Conservation (phyloP, 2,329 filamentous ascomycete species). For the Fonsecaea erecta region DNA sequence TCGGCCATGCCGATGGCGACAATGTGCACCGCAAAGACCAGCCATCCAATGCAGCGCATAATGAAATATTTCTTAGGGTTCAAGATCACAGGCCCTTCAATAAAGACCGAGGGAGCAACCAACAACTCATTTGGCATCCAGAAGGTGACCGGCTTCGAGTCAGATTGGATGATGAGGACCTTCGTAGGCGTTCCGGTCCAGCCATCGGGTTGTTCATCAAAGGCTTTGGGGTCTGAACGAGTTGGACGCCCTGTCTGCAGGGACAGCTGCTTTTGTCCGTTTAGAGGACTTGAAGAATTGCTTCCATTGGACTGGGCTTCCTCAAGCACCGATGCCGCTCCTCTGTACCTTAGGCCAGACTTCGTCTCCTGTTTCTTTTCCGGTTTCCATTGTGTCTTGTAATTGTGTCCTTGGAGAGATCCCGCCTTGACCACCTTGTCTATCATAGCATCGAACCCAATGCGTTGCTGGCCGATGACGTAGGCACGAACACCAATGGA, state of each 20-base stretch:
- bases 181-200: conserved; percentile 24
- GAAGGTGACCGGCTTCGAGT: conserved; percentile 31
- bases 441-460: conserved; percentile 25
- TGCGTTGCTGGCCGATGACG: conserved; percentile 28
- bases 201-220: background rate
- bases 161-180: conserved; percentile 29
- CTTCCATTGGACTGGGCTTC: conserved; percentile 3
- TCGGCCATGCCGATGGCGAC: conserved; percentile 31
- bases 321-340: background rate
- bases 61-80: conserved; percentile 25
- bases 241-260: background rate
- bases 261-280: background rate
- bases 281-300: conserved; percentile 2
- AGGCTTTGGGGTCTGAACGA: conserved; percentile 5
- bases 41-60: conserved; percentile 29
- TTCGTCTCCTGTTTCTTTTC: background rate
- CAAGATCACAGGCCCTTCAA: conserved; percentile 16
- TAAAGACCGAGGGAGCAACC: conserved; percentile 26
- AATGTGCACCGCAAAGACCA: conserved; percentile 32
- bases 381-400: conserved; percentile 14
- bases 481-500: conserved; percentile 28
- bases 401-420: conserved; percentile 3
- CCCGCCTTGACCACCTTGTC: conserved; percentile 11
- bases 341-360: background rate
- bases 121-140: conserved; percentile 30